phyloP scores from a whole-genome alignment of 2,329 filamentous ascomycete species.

The Pezicula radicicola region DNA sequence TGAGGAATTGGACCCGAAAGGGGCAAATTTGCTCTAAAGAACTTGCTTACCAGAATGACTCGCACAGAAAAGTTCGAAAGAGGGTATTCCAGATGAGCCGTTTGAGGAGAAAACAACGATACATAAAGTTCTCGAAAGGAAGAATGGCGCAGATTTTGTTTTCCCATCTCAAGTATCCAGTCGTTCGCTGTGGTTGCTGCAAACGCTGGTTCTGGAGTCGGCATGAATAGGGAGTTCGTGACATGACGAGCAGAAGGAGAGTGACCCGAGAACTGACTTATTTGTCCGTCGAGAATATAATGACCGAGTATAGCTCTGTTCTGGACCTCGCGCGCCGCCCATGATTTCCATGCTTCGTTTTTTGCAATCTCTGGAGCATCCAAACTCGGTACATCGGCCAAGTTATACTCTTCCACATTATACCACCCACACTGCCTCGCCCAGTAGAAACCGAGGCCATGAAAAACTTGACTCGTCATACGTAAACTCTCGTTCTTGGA shows the following conservation, averaged over 20 bases:
- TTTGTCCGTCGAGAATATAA: constrained; percentile 39
- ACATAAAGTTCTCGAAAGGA: constrained; percentile 38
- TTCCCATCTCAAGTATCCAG: constrained; percentile 34
- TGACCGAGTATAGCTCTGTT: constrained; percentile 39
- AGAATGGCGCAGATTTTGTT: constrained; percentile 24
- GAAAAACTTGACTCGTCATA: constrained; percentile 39
- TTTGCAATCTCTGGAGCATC: constrained; percentile 31
- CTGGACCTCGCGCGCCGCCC: constrained; percentile 39
- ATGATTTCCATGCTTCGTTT: constrained; percentile 36
- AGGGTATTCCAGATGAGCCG: constrained; percentile 15
- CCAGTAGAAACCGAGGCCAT: constrained; percentile 40
- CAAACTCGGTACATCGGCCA: constrained; percentile 30
- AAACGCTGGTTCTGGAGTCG: constrained; percentile 35
- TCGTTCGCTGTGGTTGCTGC: constrained; percentile 35
- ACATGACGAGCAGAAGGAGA: constrained; percentile 37
- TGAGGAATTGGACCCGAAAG: no score
- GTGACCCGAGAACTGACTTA: constrained; percentile 38
- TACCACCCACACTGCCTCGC: constrained; percentile 41
- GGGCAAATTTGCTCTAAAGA: no score
- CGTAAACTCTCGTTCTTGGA: constrained; percentile 38
- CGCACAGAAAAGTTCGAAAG: constrained; percentile 37
- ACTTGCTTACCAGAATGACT: constrained; percentile 27
- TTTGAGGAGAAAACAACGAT: constrained; percentile 32
- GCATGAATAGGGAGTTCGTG: constrained; percentile 34
- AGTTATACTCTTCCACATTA: constrained; percentile 30